Evolutionary conservation across 2,329 filamentous ascomycete genomes (phyloP).

Genomic region (Alternaria sp.): DNA sequence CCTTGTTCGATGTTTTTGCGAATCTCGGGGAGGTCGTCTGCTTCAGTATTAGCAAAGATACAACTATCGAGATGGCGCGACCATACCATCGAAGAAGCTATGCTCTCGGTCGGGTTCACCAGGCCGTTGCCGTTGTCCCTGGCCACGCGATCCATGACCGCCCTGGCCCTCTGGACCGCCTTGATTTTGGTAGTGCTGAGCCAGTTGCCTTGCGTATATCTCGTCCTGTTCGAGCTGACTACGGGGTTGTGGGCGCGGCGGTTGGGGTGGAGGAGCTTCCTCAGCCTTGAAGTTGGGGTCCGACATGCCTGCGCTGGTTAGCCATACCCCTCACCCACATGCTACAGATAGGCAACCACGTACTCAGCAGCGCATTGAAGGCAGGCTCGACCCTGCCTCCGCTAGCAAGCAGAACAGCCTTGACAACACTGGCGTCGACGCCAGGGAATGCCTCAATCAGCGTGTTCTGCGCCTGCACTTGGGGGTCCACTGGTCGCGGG

Average conservation of each 20-base stretch:
- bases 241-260: constrained; percentile 77
- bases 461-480: constrained; percentile 85
- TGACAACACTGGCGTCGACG: constrained; percentile 82
- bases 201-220: constrained; percentile 88
- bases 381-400: constrained; percentile 88
- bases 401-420: constrained; percentile 86
- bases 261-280: constrained; percentile 73
- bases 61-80: neutral
- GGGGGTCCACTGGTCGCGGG: constrained; percentile 80
- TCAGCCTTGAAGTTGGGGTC: constrained; percentile 62
- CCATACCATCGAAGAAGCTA: constrained; percentile 82
- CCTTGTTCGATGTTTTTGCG: constrained; percentile 92
- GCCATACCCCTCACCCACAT: constrained; percentile 1
- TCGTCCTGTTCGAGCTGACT: constrained; percentile 91
- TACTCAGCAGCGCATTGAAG: constrained; percentile 92
- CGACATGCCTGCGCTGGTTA: constrained; percentile 58
- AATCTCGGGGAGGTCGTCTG: constrained; percentile 91
- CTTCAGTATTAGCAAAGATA: neutral
- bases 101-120: constrained; percentile 72
- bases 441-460: constrained; percentile 92
- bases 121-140: constrained; percentile 59
- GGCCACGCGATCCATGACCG: constrained; percentile 31
- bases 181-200: constrained; percentile 78
- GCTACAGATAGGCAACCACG: constrained; percentile 32
- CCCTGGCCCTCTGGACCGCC: constrained; percentile 40